phyloP scores from a whole-genome alignment of 345 rosid genomes.

The Stellera chamaejasme region DNA sequence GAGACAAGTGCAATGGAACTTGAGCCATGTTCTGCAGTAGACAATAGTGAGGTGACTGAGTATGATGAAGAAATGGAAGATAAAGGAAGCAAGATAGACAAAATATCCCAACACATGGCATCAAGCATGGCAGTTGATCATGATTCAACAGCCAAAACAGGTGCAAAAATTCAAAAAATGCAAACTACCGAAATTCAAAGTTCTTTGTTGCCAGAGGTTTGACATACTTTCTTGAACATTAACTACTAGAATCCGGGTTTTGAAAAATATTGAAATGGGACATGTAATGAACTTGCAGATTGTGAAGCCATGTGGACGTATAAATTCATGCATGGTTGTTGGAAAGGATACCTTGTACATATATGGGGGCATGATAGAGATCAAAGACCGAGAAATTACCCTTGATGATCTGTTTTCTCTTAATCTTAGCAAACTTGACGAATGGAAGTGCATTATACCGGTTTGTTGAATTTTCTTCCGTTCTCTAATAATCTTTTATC shows the following conservation, averaged over 20 bases:
- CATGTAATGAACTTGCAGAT: constrained; percentile 33
- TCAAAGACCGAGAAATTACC: constrained; percentile 77
- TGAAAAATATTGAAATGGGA: constrained; percentile 11
- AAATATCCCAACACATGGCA: constrained; percentile 41
- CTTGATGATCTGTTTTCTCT: constrained; percentile 92
- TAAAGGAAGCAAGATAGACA: constrained; percentile 35
- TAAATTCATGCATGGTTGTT: constrained; percentile 86
- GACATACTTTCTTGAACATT: constrained; percentile 14
- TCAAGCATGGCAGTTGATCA: constrained; percentile 29
- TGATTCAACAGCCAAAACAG: constrained; percentile 24
- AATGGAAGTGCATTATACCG: constrained; percentile 96
- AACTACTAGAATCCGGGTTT: background rate
- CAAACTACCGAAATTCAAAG: constrained; percentile 34
- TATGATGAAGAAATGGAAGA: constrained; percentile 31
- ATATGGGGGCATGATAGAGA: constrained; percentile 99
- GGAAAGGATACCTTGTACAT: constrained; percentile 84
- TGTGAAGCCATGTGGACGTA: constrained; percentile 94
- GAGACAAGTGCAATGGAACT: constrained; percentile 31
- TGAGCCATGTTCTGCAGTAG: constrained; percentile 26
- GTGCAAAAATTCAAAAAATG: constrained; percentile 29
- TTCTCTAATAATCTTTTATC: constrained; percentile 1
- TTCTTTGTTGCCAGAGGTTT: constrained; percentile 66
- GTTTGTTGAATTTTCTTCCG: constrained; percentile 42
- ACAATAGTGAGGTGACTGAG: constrained; percentile 23
- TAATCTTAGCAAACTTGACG: constrained; percentile 95